Evolutionary conservation across 75 land plant species (phyloP), one percentile per base, ranked within the genome.

Genomic region (Picea glauca): DNA sequence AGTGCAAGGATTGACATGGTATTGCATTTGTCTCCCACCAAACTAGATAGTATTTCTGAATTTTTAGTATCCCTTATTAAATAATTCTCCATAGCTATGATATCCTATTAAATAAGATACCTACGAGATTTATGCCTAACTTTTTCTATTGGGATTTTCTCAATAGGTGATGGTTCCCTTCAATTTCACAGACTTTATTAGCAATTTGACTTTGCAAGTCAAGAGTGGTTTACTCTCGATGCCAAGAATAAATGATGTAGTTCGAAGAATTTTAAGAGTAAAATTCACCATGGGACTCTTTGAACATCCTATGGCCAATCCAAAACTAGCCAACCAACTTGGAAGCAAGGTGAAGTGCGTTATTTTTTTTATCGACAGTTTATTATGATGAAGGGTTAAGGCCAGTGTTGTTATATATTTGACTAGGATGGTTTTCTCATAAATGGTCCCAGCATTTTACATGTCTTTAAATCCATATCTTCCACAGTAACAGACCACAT

Each of bases 191-290:
- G 75, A 70, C 0, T 91, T 89, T 78, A 83, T 81, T 13, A 56
- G 76, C 58, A 73, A 77, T 58, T 60, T 87, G 77, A 90, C 84
- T 57, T 13, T 57, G 13, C 80, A 60, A 14, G 81, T 91, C 13
- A 60, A 85, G 13, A 64, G 64, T 60, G 84, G 89, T 14, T 32
- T 66, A 12, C 80, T 91, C 26, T 54, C 87, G 63, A 81, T 85
- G 83, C 78, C 64, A 60, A 80, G 93, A 58, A 90, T 89, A 9
- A 74, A 91, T 72, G 93, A 91, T 81, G 93, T 91, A 3, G 93
- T 91, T 60, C 40, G 80, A n/a, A 82, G 93, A 58, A 91, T 91
- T 33, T 76, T 91, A 33, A 80, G 87, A 30, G 91, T 91, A 21
- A 91, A 91, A 76, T 91, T 91, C 58, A 12, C 72, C 38, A 74